A percentile compares a stretch with the other conserved stretches of the same genome.
These are phyloP conservation scores for Penicillium dipodomyicola DNA, from an alignment of 495 filamentous ascomycete species.

Conservation along the genomic window DNA sequence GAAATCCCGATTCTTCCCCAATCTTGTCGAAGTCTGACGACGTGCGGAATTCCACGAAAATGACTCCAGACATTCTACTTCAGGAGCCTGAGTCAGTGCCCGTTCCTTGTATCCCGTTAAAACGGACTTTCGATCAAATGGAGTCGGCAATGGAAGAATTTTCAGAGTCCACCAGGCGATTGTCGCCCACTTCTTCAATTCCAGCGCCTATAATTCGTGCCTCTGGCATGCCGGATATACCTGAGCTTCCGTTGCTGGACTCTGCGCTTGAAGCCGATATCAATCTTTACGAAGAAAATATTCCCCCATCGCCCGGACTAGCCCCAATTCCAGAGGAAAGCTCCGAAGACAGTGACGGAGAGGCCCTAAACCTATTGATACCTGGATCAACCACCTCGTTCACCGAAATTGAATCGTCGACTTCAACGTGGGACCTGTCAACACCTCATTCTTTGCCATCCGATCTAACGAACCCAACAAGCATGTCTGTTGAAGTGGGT, in stretches of 20 bases:
- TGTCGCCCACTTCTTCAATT: no score
- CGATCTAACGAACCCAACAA: not conserved
- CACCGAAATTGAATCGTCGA: not conserved
- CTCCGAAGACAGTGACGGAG: not conserved
- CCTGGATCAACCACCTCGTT: not conserved
- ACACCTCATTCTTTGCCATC: not conserved
- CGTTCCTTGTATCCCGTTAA: not conserved
- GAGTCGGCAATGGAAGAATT: not conserved
- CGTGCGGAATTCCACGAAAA: not conserved
- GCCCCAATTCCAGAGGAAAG: slow-evolving; percentile 16
- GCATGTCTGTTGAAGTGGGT: not conserved
- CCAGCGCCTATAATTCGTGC: no score
- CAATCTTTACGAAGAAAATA: not conserved
- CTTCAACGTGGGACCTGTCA: not conserved
- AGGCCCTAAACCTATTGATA: not conserved
- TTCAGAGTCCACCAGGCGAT: not conserved
- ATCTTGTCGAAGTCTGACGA: not conserved
- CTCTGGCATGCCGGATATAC: not conserved
- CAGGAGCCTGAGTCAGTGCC: not conserved
- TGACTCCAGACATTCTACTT: not conserved
- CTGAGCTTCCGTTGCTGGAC: not conserved
- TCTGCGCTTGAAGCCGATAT: no score
- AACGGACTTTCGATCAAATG: slow-evolving; percentile 3
- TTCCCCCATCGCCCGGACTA: slow-evolving; percentile 9
- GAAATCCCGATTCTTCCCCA: not conserved